phyloP scores from a whole-genome alignment of 768 basidiomycete species.

The Pisolithus orientalis region DNA sequence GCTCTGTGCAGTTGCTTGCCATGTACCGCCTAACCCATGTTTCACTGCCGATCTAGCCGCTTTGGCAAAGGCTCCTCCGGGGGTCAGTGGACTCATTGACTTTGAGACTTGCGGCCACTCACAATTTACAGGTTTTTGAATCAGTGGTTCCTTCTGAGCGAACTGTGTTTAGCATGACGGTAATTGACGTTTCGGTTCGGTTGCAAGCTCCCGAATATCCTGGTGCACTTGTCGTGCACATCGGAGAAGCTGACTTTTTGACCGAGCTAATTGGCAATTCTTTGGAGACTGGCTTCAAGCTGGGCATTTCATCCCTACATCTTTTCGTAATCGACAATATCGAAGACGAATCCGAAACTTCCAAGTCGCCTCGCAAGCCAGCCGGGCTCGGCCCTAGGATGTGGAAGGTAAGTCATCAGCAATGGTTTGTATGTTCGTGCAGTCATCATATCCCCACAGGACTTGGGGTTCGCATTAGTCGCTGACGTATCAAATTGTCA shows the following conservation, averaged over 20 bases:
- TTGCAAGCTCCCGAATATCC: slow-evolving; percentile 48
- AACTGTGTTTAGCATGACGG: slow-evolving; percentile 60
- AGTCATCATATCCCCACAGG: slow-evolving; percentile 29
- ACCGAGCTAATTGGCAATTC: slow-evolving; percentile 72
- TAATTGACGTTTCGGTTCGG: slow-evolving; percentile 64
- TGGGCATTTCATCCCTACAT: slow-evolving; percentile 43
- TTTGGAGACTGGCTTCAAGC: slow-evolving; percentile 44
- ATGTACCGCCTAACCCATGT: slow-evolving; percentile 51
- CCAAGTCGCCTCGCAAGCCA: slow-evolving; percentile 14
- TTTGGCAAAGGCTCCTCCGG: slow-evolving; percentile 82
- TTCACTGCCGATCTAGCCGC: slow-evolving; percentile 56
- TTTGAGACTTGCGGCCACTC: not conserved
- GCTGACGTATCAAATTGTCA: slow-evolving; percentile 51
- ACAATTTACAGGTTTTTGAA: slow-evolving; percentile 67
- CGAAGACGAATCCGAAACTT: slow-evolving; percentile 19
- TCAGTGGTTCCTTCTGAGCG: slow-evolving; percentile 87
- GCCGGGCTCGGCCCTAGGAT: slow-evolving; percentile 33
- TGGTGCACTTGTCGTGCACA: slow-evolving; percentile 61
- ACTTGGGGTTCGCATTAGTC: slow-evolving; percentile 62
- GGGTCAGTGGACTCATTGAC: slow-evolving; percentile 45
- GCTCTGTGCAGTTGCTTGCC: slow-evolving; percentile 58
- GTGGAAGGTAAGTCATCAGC: slow-evolving; percentile 57
- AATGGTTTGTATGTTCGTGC: not conserved
- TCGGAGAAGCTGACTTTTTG: slow-evolving; percentile 60
- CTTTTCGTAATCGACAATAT: slow-evolving; percentile 53